Evolutionary conservation across 2,329 filamentous ascomycete genomes (phyloP).

Genomic region (Mycocentrospora acerina): DNA sequence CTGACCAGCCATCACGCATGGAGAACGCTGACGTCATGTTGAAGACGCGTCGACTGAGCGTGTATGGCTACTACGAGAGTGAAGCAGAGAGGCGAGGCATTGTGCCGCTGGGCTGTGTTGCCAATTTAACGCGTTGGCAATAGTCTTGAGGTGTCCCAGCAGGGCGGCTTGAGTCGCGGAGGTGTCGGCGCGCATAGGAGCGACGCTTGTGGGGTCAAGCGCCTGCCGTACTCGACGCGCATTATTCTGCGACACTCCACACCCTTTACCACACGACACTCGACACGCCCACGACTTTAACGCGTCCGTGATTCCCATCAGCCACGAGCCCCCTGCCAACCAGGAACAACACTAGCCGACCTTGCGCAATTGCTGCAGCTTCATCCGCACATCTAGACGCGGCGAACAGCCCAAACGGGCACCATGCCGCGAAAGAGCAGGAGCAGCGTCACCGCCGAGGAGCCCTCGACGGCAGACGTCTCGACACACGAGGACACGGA

Average conservation of each 20-base stretch:
- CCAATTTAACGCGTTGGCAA: too few relatives aligned
- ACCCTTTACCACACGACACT: constrained; percentile 10
- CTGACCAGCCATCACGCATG: too few relatives aligned
- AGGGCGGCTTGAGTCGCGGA: too few relatives aligned
- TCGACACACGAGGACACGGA: constrained; percentile 42
- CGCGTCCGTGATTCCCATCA: constrained; percentile 26
- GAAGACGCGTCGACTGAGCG: too few relatives aligned
- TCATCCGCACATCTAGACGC: constrained; percentile 19
- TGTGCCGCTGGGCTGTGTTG: too few relatives aligned
- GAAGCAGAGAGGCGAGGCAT: too few relatives aligned
- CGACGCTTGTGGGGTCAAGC: constrained; percentile 3
- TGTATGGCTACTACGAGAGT: too few relatives aligned
- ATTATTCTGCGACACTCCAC: constrained; percentile 12
- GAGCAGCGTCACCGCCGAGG: constrained; percentile 36
- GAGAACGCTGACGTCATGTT: too few relatives aligned
- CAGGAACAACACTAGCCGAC: constrained; percentile 4
- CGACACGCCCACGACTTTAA: constrained; percentile 10
- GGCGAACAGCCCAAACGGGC: constrained; percentile 38
- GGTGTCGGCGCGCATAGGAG: background rate
- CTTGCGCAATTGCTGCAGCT: constrained; percentile 5
- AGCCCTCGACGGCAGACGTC: constrained; percentile 39
- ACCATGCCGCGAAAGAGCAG: constrained; percentile 43
- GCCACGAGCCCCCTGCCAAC: constrained; percentile 6
- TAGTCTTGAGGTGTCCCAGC: too few relatives aligned
- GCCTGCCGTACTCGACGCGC: constrained; percentile 5